A percentile compares a stretch with the other conserved stretches of the same genome.
Evolutionary conservation across 73 alveolate genomes (phyloP).

Genomic region (Breviolum minutum): DNA sequence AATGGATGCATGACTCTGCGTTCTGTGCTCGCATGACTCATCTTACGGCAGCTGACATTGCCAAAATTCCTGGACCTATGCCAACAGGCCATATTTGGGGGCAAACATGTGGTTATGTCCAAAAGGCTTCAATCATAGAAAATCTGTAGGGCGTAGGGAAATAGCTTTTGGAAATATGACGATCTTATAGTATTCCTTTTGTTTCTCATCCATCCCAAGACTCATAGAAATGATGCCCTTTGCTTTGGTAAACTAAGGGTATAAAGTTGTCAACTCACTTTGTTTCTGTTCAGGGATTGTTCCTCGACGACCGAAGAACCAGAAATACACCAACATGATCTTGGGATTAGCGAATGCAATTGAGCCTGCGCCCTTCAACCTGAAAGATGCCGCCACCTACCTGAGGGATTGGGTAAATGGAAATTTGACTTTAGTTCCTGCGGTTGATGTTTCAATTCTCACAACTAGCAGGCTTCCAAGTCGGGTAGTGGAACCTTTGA

Average conservation of each 20-base stretch:
- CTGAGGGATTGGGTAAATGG: constrained; percentile 16
- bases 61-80: background rate
- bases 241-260: no score
- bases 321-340: constrained; percentile 24
- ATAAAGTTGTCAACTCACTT: no score
- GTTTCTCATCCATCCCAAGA: no score
- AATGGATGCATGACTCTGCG: constrained; percentile 7
- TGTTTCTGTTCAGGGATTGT: background rate
- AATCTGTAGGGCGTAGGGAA: no score
- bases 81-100: background rate
- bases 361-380: constrained; percentile 5
- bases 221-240: no score
- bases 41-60: constrained; percentile 16
- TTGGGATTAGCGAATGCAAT: background rate
- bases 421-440: background rate
- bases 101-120: no score
- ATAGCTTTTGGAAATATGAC: no score
- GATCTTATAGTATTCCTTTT: no score
- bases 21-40: background rate
- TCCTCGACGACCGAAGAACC: background rate
- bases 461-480: no score
- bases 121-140: no score
- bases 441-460: background rate
- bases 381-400: background rate
- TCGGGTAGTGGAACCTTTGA: background rate